Evolutionary conservation across 257 asterid genomes (phyloP).

Genomic region (Haberlea rhodopensis): DNA sequence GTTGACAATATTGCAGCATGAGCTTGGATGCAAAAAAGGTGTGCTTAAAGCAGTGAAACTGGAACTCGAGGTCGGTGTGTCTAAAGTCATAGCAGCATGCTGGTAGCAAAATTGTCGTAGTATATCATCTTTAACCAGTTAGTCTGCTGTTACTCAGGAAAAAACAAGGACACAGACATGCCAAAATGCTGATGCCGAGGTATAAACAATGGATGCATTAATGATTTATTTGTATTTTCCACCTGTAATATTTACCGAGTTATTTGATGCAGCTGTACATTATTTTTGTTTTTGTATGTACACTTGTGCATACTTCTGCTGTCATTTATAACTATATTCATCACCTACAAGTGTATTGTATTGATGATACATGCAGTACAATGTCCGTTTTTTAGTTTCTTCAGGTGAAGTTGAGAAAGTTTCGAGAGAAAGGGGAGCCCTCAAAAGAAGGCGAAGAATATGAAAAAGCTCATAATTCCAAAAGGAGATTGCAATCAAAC

Average conservation of each 20-base stretch:
- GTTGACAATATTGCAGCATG: conserved; percentile 66
- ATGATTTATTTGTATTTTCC: background rate
- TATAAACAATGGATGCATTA: conserved; percentile 29
- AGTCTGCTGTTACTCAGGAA: conserved; percentile 36
- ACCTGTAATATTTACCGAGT: background rate
- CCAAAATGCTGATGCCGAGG: conserved; percentile 41
- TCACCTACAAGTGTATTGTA: background rate
- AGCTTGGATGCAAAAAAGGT: conserved; percentile 60
- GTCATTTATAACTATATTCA: conserved; percentile 1
- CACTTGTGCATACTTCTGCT: background rate
- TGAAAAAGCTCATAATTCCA: conserved; percentile 31
- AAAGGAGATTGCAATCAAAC: conserved; percentile 31
- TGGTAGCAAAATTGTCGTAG: conserved; percentile 3
- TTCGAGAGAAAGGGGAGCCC: conserved; percentile 27
- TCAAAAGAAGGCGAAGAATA: conserved; percentile 28
- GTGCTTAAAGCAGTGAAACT: conserved; percentile 44
- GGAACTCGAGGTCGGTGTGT: conserved; percentile 45
- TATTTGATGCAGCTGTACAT: background rate
- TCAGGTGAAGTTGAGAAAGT: conserved; percentile 32
- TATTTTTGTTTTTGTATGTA: conserved; percentile 7
- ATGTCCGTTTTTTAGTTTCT: conserved; percentile 9
- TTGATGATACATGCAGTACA: background rate
- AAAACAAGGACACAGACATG: conserved; percentile 18
- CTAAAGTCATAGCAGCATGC: conserved; percentile 1
- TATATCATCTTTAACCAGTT: conserved; percentile 3